Conservation (phyloP, 1,284 basidiomycete genomes). For the Abortiporus biennis region DNA sequence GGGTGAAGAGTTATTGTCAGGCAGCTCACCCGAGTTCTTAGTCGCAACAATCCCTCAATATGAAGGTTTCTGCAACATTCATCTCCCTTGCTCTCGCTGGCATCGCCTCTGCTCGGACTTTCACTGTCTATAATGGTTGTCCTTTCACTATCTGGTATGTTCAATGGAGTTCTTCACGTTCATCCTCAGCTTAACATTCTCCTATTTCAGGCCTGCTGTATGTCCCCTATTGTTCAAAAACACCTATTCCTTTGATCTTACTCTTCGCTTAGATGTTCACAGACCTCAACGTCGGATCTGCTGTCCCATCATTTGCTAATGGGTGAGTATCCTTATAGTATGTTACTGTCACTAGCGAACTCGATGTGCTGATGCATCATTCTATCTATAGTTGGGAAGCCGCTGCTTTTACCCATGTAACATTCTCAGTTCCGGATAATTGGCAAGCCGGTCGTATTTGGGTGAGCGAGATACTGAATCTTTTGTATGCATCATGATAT, state of each 20-base stretch:
- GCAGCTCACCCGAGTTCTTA: no score
- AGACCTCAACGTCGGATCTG: slow-evolving; percentile 23
- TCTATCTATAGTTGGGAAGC: slow-evolving; percentile 24
- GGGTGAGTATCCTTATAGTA: slow-evolving; percentile 17
- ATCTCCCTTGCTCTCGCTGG: slow-evolving; percentile 9
- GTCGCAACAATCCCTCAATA: no score
- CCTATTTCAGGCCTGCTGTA: slow-evolving; percentile 25
- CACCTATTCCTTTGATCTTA: not conserved
- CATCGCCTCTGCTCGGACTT: slow-evolving; percentile 15
- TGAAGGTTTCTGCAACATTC: slow-evolving; percentile 10
- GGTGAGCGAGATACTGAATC: slow-evolving; percentile 17
- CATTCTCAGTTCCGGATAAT: slow-evolving; percentile 31
- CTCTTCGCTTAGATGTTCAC: slow-evolving; percentile 23
- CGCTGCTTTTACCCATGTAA: slow-evolving; percentile 20
- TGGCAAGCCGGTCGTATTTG: slow-evolving; percentile 35
- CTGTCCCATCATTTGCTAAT: slow-evolving; percentile 22
- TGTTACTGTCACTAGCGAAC: not conserved
- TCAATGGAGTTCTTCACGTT: not conserved
- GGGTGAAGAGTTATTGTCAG: no score
- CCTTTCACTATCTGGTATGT: slow-evolving; percentile 25
- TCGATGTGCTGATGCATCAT: not conserved
- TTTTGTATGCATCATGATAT: not conserved
- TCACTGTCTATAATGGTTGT: slow-evolving; percentile 25
- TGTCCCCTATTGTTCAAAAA: slow-evolving; percentile 5
- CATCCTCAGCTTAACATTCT: slow-evolving; percentile 2